Conservation (phyloP, 805 yeast species). For the Barnettozyma pratensis region DNA sequence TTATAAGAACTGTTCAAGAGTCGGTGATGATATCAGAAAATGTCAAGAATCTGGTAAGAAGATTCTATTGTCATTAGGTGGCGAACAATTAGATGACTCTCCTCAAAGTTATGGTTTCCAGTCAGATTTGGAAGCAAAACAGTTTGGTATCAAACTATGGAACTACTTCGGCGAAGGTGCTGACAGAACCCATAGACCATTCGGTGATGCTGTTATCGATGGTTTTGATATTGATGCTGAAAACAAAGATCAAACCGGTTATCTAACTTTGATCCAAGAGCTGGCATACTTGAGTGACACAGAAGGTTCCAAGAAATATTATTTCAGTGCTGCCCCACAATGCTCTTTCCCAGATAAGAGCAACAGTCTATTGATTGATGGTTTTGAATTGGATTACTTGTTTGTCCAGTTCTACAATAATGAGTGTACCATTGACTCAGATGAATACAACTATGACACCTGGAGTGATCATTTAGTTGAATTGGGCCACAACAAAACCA, state of each 20-base stretch:
- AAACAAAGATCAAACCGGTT: constrained; percentile 57
- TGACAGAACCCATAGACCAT: constrained; percentile 41
- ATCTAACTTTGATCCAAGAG: constrained; percentile 51
- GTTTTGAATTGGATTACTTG: constrained; percentile 56
- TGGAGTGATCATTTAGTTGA: constrained; percentile 34
- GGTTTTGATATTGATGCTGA: constrained; percentile 95
- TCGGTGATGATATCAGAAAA: constrained; percentile 62
- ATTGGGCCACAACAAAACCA: constrained; percentile 38
- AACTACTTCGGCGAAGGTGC: constrained; percentile 55
- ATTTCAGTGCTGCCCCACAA: constrained; percentile 76
- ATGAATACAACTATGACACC: constrained; percentile 44
- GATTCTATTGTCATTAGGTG: constrained; percentile 70
- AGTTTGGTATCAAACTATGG: constrained; percentile 55
- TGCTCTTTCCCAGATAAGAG: constrained; percentile 66
- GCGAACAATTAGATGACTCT: constrained; percentile 54
- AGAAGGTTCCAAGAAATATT: constrained; percentile 45
- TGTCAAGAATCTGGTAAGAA: constrained; percentile 81
- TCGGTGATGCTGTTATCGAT: constrained; percentile 72
- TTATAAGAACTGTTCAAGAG: constrained; percentile 38
- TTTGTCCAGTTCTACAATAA: constrained; percentile 80
- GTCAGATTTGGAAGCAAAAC: constrained; percentile 66
- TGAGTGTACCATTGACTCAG: constrained; percentile 37
- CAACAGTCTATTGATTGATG: constrained; percentile 43
- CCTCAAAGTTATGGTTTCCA: constrained; percentile 65
- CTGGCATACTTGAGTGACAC: constrained; percentile 35